Evolutionary conservation across 2,329 filamentous ascomycete species (phyloP), one percentile per base, ranked within the genome.

Genomic region (Exutisphaerella laricina): DNA sequence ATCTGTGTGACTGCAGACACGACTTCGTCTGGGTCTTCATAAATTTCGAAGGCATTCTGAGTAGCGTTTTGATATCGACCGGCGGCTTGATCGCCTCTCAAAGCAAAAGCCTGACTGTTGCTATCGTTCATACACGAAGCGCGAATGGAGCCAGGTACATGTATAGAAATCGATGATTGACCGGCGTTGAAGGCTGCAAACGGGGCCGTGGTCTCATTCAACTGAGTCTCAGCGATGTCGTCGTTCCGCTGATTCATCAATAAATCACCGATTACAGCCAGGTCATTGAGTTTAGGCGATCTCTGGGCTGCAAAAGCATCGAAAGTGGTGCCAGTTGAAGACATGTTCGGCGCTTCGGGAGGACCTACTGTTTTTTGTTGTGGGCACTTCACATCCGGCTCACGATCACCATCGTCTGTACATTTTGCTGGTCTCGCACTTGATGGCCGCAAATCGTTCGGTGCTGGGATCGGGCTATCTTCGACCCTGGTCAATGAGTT

Each of bases 351-450:
- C 9, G 23, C 20, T 16, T 16, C 37, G 21, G 37, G 9, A 8
- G 14, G 13, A 31, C 7, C 16, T 4, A 20, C 9, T 9, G 4
- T 26, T 13, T 21, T 12, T n/a, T 43, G 28, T 28, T 51, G 48
- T 7, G 51, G 46, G 13, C 50, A 48, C 21, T 56, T 48, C 2
- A 48, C 45, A 5, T 51, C 40, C 5, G 46, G 39, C 23, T 45
- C 45, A 9, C n/a, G 26, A n/a, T 3, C 3, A 17, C 17, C n/a
- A 34, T 40, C 17, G 12, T 16, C 26, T 13, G 31, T 28, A 22
- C 18, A 17, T 13, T 12, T 21, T 8, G 9, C 20, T 6, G 8
- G 26, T 21, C 38, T 31, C 14, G 36, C 36, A 12, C 9, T 21
- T 5, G 36, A 20, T 25, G 22, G 36, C 7, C 33, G 20, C 23